These are phyloP conservation scores for Conidiobolus incongruus DNA, from an alignment of 371 early-diverging fungal species.

Conservation along the genomic window DNA sequence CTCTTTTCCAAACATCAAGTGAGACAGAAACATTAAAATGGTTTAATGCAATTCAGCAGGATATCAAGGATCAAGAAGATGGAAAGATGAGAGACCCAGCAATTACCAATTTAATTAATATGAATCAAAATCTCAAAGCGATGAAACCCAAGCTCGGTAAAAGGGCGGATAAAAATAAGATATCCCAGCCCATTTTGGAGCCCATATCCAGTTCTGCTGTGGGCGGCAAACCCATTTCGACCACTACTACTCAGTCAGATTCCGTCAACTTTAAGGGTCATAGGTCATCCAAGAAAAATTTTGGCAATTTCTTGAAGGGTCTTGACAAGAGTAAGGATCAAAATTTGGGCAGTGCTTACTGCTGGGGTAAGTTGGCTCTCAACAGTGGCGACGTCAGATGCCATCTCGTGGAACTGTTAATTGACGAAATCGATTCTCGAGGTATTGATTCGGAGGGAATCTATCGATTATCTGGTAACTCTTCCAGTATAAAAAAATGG, in stretches of 20 bases:
- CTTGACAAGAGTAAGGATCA: background rate
- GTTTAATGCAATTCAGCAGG: background rate
- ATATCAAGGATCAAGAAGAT: background rate
- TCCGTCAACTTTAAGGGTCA: background rate
- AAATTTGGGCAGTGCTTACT: background rate
- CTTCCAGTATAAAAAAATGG: constrained; percentile 16
- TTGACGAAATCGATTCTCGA: background rate
- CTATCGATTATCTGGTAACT: constrained; percentile 27
- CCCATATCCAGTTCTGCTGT: too few species aligned
- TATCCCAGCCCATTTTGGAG: too few species aligned
- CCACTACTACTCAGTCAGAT: too few species aligned
- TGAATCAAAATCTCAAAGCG: background rate
- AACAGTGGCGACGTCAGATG: background rate
- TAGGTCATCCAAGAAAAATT: background rate
- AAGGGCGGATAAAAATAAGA: too few species aligned
- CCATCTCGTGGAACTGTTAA: background rate
- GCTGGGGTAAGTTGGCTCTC: background rate
- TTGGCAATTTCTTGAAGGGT: background rate
- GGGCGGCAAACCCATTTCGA: too few species aligned
- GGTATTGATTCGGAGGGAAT: constrained; percentile 13
- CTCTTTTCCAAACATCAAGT: background rate
- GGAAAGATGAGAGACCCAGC: background rate
- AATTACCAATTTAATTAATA: too few species aligned
- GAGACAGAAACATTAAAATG: background rate
- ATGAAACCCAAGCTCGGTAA: background rate